Base-by-base conservation (phyloP, 2,329 filamentous ascomycete species). In the Fusarium piperis region DNA sequence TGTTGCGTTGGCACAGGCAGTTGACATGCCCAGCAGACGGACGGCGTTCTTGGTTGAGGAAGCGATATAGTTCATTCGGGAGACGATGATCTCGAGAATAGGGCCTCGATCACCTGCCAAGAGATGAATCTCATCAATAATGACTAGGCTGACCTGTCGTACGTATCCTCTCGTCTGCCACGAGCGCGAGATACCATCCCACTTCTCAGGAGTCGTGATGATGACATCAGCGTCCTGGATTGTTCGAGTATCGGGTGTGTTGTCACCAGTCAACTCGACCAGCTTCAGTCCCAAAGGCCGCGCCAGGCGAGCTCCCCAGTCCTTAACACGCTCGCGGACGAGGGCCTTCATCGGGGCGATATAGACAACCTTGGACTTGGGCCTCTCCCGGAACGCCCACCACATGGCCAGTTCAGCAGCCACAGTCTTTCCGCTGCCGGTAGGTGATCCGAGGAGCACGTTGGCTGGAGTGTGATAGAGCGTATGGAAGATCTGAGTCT, bases 281-380 rank as follows among this genome's bases (percentile, higher is more conserved):
- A 99, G 85, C 81, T 94, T 97, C 70, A 98, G 81, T 0, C 95
- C 94, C 84, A 98, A 91, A 2, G 94, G 93, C 2, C 87, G 85
- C 1, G 94, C 94, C 35, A 99, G 87, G 16, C 96, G 90, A 65
- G 89, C 89, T 13, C 93, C 90, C 97, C 96, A 99, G 79, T 99
- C 97, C 77, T 97, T 93, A 28, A 99, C 95, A 82, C 96, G 91
- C 81, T 99, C 96, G 4, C 96, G 93, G 20, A 99, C 96, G 33
- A 99, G 90, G 0, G 97, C 97, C 82, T 99, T 99, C 97, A 99
- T 99, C 0, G 97, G 97, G 3, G 96, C 96, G 78, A 99, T 98
- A 80, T 99, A 99, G 13, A 99, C 96, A 3, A 99, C 95, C 83
- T 99, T 99, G 4, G 94, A 97, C 4, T 95, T 94, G 2, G 96